These are phyloP conservation scores for Citrus mangshanensis DNA, from an alignment of 345 rosid species.

Conservation along the genomic window DNA sequence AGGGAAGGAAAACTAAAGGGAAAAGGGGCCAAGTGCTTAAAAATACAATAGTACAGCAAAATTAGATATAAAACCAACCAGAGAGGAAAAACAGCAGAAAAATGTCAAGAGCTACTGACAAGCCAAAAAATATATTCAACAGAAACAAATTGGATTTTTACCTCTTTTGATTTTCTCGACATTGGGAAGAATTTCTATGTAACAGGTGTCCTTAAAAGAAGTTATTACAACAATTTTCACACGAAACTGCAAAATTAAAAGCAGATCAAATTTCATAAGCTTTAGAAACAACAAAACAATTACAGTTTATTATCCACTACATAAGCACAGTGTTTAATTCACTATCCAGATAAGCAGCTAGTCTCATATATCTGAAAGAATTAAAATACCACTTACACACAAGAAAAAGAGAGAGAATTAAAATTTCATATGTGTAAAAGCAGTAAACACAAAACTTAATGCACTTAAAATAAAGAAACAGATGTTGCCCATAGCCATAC, in stretches of 20 bases:
- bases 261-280: neutral
- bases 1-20: neutral
- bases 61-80: neutral
- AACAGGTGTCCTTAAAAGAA: conserved; percentile 86
- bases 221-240: conserved; percentile 73
- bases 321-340: neutral
- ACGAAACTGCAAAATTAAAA: conserved; percentile 45
- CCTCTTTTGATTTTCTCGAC: conserved; percentile 64
- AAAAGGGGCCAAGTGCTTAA: neutral
- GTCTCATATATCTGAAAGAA: neutral
- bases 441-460: neutral
- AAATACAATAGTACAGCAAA: neutral
- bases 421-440: neutral
- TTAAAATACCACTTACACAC: neutral
- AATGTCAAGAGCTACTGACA: neutral
- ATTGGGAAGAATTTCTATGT: conserved; percentile 82
- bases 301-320: neutral
- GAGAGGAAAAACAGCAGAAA: neutral
- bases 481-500: conserved; percentile 28
- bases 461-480: neutral
- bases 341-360: neutral
- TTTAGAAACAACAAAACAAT: neutral
- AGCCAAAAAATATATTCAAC: neutral
- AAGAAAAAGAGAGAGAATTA: neutral
- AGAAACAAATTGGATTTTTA: conserved; percentile 24